These are phyloP conservation scores for Viola odorata DNA, from an alignment of 345 rosid genomes.

Conservation along the genomic window DNA sequence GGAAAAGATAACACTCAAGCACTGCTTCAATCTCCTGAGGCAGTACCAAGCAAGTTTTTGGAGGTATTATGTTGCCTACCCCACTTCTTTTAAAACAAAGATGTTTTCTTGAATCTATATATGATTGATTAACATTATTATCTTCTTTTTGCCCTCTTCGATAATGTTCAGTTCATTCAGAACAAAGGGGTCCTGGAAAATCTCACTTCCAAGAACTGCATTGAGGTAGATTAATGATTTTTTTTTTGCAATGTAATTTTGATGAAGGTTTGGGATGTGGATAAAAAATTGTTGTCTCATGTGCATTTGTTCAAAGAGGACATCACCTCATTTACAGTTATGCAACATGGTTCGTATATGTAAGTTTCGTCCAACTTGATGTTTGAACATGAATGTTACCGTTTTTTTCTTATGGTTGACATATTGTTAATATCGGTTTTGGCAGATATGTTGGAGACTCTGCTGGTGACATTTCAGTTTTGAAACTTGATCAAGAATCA, in stretches of 20 bases:
- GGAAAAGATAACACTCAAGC: conserved; percentile 71
- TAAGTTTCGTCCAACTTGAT: conserved; percentile 32
- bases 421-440: conserved; percentile 8
- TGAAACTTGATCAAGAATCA: conserved; percentile 54
- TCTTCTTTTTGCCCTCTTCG: background rate
- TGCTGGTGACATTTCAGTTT: conserved; percentile 59
- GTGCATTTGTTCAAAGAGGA: conserved; percentile 46
- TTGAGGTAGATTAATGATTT: conserved; percentile 41
- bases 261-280: conserved; percentile 79
- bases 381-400: background rate
- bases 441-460: conserved; percentile 78
- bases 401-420: conserved; percentile 1
- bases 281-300: conserved; percentile 51
- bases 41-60: conserved; percentile 56
- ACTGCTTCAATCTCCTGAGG: conserved; percentile 57
- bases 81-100: background rate
- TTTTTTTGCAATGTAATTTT: too few species aligned
- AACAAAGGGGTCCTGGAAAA: conserved; percentile 70
- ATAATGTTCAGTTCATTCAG: conserved; percentile 49
- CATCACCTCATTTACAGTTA: conserved; percentile 56
- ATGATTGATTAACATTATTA: background rate
- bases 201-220: conserved; percentile 58
- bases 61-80: conserved; percentile 42
- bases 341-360: conserved; percentile 62
- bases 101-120: background rate